Percentiles rank a stretch among this genome's conserved stretches.
Evolutionary conservation across 2,329 filamentous ascomycete genomes (phyloP).

Genomic region (Talaromyces verruculosus): DNA sequence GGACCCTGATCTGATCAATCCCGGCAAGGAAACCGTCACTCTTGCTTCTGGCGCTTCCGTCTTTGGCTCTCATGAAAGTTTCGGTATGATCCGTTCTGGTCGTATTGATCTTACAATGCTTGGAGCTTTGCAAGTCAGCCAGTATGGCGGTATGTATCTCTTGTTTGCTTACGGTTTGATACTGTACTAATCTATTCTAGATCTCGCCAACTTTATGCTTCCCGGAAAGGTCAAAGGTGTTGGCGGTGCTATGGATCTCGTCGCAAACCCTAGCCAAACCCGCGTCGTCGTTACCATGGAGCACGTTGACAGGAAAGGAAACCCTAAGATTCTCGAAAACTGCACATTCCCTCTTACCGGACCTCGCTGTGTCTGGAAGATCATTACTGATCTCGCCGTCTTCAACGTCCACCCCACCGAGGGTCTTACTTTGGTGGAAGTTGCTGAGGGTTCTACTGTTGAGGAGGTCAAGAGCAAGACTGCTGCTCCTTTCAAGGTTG

Average conservation of each 20-base stretch:
- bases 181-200: slow-evolving; percentile 35
- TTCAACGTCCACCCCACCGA: slow-evolving; percentile 71
- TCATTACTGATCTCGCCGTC: slow-evolving; percentile 70
- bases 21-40: slow-evolving; percentile 84
- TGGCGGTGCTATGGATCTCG: slow-evolving; percentile 71
- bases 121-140: slow-evolving; percentile 77
- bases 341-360: slow-evolving; percentile 68
- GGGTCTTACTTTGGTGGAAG: slow-evolving; percentile 58
- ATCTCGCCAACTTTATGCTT: slow-evolving; percentile 88
- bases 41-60: slow-evolving; percentile 71
- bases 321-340: slow-evolving; percentile 62
- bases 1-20: slow-evolving; percentile 80
- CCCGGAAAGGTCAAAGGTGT: slow-evolving; percentile 81
- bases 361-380: slow-evolving; percentile 64
- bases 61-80: slow-evolving; percentile 79
- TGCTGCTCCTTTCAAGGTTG: slow-evolving; percentile 66
- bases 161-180: not conserved
- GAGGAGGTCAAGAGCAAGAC: slow-evolving; percentile 71
- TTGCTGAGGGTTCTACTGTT: slow-evolving; percentile 68
- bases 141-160: slow-evolving; percentile 53
- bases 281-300: slow-evolving; percentile 72
- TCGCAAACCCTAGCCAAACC: slow-evolving; percentile 65
- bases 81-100: slow-evolving; percentile 83
- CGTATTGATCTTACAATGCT: slow-evolving; percentile 83
- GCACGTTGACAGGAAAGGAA: slow-evolving; percentile 68